phyloP scores from a whole-genome alignment of 192 early-diverging fungal species.

The Coemansia sp. region DNA sequence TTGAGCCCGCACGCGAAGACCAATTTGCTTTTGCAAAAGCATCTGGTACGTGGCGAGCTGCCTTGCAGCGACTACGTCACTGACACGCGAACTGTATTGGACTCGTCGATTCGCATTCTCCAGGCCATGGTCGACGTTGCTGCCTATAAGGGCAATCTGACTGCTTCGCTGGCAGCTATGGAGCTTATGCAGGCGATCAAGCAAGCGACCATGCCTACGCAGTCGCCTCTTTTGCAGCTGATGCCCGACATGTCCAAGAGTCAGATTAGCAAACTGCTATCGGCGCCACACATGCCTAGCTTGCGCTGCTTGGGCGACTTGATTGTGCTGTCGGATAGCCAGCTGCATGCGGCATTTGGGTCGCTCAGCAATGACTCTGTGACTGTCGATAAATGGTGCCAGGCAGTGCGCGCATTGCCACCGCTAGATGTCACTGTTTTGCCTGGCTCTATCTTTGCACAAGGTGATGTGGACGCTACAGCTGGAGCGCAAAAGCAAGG shows the following conservation, averaged over 20 bases:
- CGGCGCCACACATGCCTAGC: neutral
- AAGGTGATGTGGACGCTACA: neutral
- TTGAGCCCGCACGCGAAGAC: constrained; percentile 90
- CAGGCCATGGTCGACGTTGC: constrained; percentile 95
- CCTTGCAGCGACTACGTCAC: constrained; percentile 90
- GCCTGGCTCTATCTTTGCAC: neutral
- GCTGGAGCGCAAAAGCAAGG: neutral
- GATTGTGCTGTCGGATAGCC: constrained; percentile 42
- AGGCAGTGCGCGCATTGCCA: constrained; percentile 39
- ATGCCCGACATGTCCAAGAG: constrained; percentile 55
- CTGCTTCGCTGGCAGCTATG: constrained; percentile 70
- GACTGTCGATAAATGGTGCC: constrained; percentile 21
- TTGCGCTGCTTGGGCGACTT: constrained; percentile 28
- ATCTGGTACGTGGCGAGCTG: constrained; percentile 74
- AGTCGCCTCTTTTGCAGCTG: constrained; percentile 68
- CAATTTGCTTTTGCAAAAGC: constrained; percentile 84
- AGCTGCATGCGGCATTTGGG: constrained; percentile 15
- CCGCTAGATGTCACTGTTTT: constrained; percentile 16
- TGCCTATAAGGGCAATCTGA: constrained; percentile 63
- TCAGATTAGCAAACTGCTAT: neutral
- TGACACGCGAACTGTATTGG: constrained; percentile 86
- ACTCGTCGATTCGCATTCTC: constrained; percentile 86
- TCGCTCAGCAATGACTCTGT: neutral
- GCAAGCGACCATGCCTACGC: constrained; percentile 80
- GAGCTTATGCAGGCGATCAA: constrained; percentile 88